These are phyloP conservation scores for Leccinum huronense DNA, from an alignment of 1,284 basidiomycete genomes.

Conservation along the genomic window DNA sequence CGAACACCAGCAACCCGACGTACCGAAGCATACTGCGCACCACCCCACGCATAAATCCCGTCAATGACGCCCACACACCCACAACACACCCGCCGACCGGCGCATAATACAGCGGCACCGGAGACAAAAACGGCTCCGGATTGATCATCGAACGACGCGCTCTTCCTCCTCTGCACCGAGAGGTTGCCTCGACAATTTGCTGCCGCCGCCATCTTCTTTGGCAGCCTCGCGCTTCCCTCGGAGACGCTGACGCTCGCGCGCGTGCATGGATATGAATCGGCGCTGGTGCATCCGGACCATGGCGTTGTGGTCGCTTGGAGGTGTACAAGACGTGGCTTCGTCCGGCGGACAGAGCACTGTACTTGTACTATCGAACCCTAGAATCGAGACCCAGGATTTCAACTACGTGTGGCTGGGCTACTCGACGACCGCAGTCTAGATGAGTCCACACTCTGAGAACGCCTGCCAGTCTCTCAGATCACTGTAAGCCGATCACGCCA, in stretches of 20 bases:
- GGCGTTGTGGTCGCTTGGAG: too few species aligned
- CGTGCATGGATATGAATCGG: constrained; percentile 11
- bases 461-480: too few species aligned
- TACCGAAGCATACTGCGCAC: constrained; percentile 9
- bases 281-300: constrained; percentile 17
- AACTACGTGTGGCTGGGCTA: too few species aligned
- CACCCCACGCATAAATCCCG: constrained; percentile 6
- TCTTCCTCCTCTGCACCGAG: not conserved
- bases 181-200: not conserved
- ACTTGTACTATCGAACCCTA: too few species aligned
- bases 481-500: too few species aligned
- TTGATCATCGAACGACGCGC: not conserved
- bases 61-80: constrained; percentile 15
- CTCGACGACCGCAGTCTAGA: too few species aligned
- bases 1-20: constrained; percentile 4
- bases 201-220: not conserved
- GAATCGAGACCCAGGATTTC: too few species aligned
- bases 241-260: constrained; percentile 21
- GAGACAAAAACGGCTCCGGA: constrained; percentile 30
- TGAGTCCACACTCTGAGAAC: too few species aligned
- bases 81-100: constrained; percentile 21
- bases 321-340: too few species aligned
- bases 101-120: constrained; percentile 35
- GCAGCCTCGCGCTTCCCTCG: constrained; percentile 5
- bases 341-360: too few species aligned